These are phyloP conservation scores for Epichloe hybrida DNA, from an alignment of 2,329 filamentous ascomycete species.

Conservation along the genomic window DNA sequence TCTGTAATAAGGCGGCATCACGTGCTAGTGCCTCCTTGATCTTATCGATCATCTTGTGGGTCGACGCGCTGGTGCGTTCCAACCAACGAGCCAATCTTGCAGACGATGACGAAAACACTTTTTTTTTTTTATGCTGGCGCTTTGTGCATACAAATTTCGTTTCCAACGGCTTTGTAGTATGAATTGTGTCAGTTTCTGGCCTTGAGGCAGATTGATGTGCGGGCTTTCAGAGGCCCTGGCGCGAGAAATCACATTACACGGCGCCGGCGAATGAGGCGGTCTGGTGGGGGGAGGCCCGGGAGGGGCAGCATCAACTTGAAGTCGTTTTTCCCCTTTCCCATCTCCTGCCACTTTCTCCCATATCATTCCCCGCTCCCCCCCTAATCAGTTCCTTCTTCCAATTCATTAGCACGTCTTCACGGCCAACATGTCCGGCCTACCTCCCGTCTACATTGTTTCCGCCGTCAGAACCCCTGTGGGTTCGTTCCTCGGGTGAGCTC, in stretches of 20 bases:
- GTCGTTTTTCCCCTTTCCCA: neutral
- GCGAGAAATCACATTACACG: too few relatives aligned
- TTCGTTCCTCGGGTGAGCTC: conserved; percentile 73
- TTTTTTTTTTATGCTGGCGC: too few relatives aligned
- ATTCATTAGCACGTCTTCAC: neutral
- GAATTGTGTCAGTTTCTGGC: too few relatives aligned
- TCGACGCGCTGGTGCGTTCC: neutral
- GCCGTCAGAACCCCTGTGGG: conserved; percentile 82
- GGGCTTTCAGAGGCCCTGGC: too few relatives aligned
- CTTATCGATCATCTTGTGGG: neutral
- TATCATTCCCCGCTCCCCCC: neutral
- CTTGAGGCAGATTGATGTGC: too few relatives aligned
- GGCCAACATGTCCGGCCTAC: conserved; percentile 55
- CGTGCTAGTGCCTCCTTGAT: neutral
- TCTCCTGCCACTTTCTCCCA: conserved; percentile 1
- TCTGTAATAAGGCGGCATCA: conserved; percentile 5
- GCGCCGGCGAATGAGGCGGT: too few relatives aligned
- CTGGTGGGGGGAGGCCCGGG: too few relatives aligned
- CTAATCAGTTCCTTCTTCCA: conserved; percentile 5
- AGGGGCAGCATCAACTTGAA: too few relatives aligned
- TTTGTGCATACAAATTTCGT: too few relatives aligned
- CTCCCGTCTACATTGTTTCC: conserved; percentile 92
- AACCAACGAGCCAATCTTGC: too few relatives aligned
- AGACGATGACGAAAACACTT: too few relatives aligned
- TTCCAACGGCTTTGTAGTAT: too few relatives aligned